A percentile compares a stretch with the other conserved stretches of the same genome.
Conservation (phyloP, 345 rosid genomes). For the Ceriops zippeliana region DNA sequence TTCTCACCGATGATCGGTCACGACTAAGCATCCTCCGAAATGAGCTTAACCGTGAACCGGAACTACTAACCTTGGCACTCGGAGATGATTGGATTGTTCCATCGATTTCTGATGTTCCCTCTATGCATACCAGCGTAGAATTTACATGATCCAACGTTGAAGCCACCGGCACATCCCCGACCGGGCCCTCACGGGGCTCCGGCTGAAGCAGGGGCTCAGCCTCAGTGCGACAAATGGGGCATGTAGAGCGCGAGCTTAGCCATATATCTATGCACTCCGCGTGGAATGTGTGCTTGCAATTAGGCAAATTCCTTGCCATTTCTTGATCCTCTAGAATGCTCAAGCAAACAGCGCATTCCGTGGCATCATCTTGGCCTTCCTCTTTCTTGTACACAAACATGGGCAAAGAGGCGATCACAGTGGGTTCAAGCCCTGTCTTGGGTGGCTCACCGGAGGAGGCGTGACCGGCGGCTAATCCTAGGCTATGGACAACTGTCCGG, state of each 20-base stretch:
- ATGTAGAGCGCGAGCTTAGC: conserved; percentile 53
- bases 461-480: not conserved
- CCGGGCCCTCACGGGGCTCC: conserved; percentile 31
- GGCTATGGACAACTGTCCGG: not conserved
- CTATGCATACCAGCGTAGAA: not conserved
- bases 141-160: not conserved
- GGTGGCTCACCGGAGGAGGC: conserved; percentile 17
- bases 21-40: conserved; percentile 25
- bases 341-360: conserved; percentile 69
- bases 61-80: conserved; percentile 7
- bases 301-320: conserved; percentile 57
- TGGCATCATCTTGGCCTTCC: conserved; percentile 3
- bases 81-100: not conserved
- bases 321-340: conserved; percentile 65
- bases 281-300: conserved; percentile 70
- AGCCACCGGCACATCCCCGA: not conserved
- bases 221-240: conserved; percentile 77
- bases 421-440: conserved; percentile 45
- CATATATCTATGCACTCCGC: conserved; percentile 64
- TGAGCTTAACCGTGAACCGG: conserved; percentile 24
- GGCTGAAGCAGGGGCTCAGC: conserved; percentile 57
- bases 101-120: conserved; percentile 2
- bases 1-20: conserved; percentile 28
- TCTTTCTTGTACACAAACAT: conserved; percentile 30
- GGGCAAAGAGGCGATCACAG: conserved; percentile 54